Percentiles rank a stretch among this genome's conserved stretches.
Evolutionary conservation across 495 filamentous ascomycete genomes (phyloP).

Genomic region (Clohesyomyces aquaticus): DNA sequence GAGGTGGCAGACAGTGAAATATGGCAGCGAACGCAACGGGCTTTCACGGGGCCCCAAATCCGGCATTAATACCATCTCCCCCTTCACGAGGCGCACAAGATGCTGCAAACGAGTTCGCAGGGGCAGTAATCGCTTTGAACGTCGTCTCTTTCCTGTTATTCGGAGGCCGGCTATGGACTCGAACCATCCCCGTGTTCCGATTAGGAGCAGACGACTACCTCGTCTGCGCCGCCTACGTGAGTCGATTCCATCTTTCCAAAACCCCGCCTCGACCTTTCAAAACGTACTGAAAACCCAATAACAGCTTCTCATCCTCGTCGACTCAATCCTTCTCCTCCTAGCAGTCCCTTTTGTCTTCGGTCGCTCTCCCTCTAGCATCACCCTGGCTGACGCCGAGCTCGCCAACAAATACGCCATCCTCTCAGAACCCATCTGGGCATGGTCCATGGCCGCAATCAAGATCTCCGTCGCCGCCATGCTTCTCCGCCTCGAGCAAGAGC

Average conservation of each 20-base stretch:
- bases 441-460: slow-evolving; percentile 36
- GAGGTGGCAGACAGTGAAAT: too few species aligned
- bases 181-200: slow-evolving; percentile 11
- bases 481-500: slow-evolving; percentile 41
- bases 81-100: not conserved
- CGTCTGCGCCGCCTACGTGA: slow-evolving; percentile 17
- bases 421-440: slow-evolving; percentile 27
- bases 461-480: slow-evolving; percentile 43
- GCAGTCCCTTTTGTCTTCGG: slow-evolving; percentile 9
- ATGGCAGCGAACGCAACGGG: slow-evolving; percentile 3
- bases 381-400: slow-evolving; percentile 12
- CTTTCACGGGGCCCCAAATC: not conserved
- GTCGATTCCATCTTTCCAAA: not conserved
- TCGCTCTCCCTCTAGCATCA: not conserved
- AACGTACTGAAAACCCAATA: too few species aligned
- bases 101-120: slow-evolving; percentile 4
- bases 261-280: too few species aligned
- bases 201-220: slow-evolving; percentile 21
- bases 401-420: slow-evolving; percentile 37
- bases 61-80: not conserved
- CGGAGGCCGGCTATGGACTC: slow-evolving; percentile 18
- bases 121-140: slow-evolving; percentile 7
- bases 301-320: slow-evolving; percentile 28
- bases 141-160: slow-evolving; percentile 9
- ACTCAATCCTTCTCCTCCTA: slow-evolving; percentile 17